phyloP scores from a whole-genome alignment of 1,139 yeast genomes.

The Hansenula anomala region DNA sequence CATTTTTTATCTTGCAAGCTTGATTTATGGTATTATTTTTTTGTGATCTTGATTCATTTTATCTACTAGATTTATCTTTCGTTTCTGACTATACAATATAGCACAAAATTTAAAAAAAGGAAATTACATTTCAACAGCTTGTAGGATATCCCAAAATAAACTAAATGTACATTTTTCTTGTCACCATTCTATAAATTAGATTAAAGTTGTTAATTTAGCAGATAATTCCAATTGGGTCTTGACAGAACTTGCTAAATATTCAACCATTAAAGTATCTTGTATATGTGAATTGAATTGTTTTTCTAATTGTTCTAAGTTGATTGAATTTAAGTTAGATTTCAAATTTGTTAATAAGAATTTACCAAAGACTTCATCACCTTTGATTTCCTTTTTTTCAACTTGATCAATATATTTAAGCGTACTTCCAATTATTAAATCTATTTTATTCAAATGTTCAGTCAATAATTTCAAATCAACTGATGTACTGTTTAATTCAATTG shows the following conservation, averaged over 20 bases:
- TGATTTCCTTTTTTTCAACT: conserved; percentile 38
- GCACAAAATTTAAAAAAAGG: no score
- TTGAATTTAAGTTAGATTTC: conserved; percentile 44
- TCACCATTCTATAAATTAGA: conserved; percentile 1
- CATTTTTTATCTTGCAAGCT: no score
- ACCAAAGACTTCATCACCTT: conserved; percentile 55
- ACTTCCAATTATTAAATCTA: conserved; percentile 53
- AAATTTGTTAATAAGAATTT: conserved; percentile 62
- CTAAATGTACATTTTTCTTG: conserved; percentile 1
- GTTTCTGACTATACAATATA: no score
- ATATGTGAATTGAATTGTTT: conserved; percentile 65
- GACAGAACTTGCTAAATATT: conserved; percentile 78
- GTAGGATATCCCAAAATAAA: no score
- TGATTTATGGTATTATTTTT: no score
- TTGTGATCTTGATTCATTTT: no score
- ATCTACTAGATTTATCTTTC: no score
- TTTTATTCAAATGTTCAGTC: conserved; percentile 50
- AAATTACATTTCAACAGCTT: no score
- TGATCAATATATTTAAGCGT: conserved; percentile 45
- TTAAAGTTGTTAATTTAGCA: conserved; percentile 59
- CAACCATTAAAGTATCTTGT: conserved; percentile 81
- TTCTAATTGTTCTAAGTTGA: conserved; percentile 54
- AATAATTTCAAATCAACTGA: conserved; percentile 44
- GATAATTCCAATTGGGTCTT: conserved; percentile 82
- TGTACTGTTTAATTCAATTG: conserved; percentile 24